Evolutionary conservation across 2,329 filamentous ascomycete species (phyloP), one percentile per base, ranked within the genome.

Genomic region (Aureobasidium melanogenum): DNA sequence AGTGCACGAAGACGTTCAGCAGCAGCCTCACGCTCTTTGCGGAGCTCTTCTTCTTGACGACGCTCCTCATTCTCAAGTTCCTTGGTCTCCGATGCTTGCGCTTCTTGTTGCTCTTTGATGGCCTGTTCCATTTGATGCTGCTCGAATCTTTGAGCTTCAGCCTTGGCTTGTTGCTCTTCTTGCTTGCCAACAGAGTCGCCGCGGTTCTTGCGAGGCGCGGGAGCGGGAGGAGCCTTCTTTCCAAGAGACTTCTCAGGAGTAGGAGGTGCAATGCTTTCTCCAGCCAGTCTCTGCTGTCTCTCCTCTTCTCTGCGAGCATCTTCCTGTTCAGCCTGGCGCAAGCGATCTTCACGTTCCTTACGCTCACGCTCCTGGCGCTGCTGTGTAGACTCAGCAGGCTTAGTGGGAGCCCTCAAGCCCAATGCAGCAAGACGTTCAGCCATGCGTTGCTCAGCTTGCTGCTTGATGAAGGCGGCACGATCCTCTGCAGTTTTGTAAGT

Each of bases 381-480:
- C 61, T 88, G 84, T 36, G 91, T 78, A 32, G 86, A 89, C 76
- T 99, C 94, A 3, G 88, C 87, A 41, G 68, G 66, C 71, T 95
- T 95, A 19, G 81, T 80, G 6, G 89, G 88, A 32, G 91, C 86
- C 73, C 91, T 96, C 71, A 99, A 88, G 38, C 94, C 94, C 64
- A 97, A 83, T 50, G 93, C 93, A 63, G 94, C 94, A 69, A 99
- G 84, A 63, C 94, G 87, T 74, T 97, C 94, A 38, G 94, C 93
- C 88, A 99, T 97, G 63, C 93, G 89, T 71, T 93, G 90, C 73
- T 97, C 92, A 9, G 94, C 95, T 73, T 97, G 93, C 73, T 97
- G 92, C 73, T 95, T 96, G 71, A 97, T 97, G 70, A 95, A 96
- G 5, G 93, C 91, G 38, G 95, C 91, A 60, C 94, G 85, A 70